These are phyloP conservation scores for Phytophthora sp. DNA, from an alignment of 352 stramenopile genomes.

Conservation along the genomic window DNA sequence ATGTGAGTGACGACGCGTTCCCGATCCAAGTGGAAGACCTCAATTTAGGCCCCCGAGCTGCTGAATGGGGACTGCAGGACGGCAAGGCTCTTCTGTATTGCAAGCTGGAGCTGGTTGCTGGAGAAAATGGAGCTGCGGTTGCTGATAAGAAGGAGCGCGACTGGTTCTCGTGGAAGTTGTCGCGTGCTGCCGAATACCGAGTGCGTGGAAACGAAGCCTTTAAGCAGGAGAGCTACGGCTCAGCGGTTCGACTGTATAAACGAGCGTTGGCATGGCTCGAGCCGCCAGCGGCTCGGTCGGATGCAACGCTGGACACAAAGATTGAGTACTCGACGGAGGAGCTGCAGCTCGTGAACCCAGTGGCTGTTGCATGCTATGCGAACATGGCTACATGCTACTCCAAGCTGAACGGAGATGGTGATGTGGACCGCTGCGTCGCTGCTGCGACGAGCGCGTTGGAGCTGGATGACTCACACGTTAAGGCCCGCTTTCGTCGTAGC, in stretches of 20 bases:
- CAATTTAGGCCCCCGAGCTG: slow-evolving; percentile 22
- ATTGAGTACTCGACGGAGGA: slow-evolving; percentile 50
- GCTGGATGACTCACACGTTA: slow-evolving; percentile 52
- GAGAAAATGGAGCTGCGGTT: background rate
- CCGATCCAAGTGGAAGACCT: slow-evolving; percentile 35
- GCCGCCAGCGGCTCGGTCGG: slow-evolving; percentile 34
- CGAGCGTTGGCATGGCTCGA: slow-evolving; percentile 62
- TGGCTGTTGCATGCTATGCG: slow-evolving; percentile 55
- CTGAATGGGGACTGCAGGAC: slow-evolving; percentile 23
- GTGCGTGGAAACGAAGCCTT: slow-evolving; percentile 63
- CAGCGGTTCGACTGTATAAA: slow-evolving; percentile 50
- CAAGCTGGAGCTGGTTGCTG: slow-evolving; percentile 32
- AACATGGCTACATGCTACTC: slow-evolving; percentile 73
- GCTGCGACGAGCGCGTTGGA: slow-evolving; percentile 55
- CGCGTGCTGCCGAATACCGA: slow-evolving; percentile 50
- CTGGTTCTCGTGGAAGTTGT: slow-evolving; percentile 65
- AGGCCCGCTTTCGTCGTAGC: slow-evolving; percentile 71
- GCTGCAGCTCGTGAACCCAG: slow-evolving; percentile 27
- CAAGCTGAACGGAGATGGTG: background rate
- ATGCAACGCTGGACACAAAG: slow-evolving; percentile 22
- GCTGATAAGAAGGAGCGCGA: background rate
- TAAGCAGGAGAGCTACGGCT: slow-evolving; percentile 38
- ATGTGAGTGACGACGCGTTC: slow-evolving; percentile 19
- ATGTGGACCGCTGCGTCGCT: slow-evolving; percentile 45
- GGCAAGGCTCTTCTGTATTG: slow-evolving; percentile 27